Conservation (phyloP, 2,329 filamentous ascomycete species). For the Claviceps fusiformis region DNA sequence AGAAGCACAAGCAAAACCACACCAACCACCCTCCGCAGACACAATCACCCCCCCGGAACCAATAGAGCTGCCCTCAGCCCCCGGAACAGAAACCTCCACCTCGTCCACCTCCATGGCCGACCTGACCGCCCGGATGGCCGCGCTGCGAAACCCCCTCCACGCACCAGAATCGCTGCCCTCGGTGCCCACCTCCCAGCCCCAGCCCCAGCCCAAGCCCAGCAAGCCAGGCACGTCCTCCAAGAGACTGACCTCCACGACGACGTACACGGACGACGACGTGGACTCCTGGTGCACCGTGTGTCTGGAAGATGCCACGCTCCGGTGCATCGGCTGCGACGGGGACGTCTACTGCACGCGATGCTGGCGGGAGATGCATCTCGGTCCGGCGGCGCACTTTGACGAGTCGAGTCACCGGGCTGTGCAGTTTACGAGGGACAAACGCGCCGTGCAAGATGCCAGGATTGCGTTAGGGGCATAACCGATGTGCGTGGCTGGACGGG, state of each 20-base stretch:
- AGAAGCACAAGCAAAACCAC: too few species aligned
- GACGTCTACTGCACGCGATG: conserved; percentile 66
- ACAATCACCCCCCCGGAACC: not conserved
- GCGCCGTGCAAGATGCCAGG: conserved; percentile 18
- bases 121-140: conserved; percentile 39
- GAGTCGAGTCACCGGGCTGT: conserved; percentile 57
- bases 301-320: conserved; percentile 60
- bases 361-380: conserved; percentile 70
- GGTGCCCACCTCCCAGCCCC: conserved; percentile 29
- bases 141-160: conserved; percentile 25
- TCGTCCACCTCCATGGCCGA: conserved; percentile 18
- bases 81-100: not conserved
- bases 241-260: conserved; percentile 24
- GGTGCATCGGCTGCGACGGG: conserved; percentile 56
- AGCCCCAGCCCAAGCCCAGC: conserved; percentile 18
- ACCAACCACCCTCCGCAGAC: not conserved
- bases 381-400: conserved; percentile 54
- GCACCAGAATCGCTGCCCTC: conserved; percentile 32
- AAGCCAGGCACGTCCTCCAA: conserved; percentile 27
- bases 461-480: conserved; percentile 22
- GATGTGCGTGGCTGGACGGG: too few species aligned
- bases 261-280: conserved; percentile 55
- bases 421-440: conserved; percentile 32
- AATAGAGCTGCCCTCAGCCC: not conserved
- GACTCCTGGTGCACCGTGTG: conserved; percentile 75